These are phyloP conservation scores for Pterothamnion heteromorphum DNA, from an alignment of 31 red algal species.

Conservation along the genomic window DNA sequence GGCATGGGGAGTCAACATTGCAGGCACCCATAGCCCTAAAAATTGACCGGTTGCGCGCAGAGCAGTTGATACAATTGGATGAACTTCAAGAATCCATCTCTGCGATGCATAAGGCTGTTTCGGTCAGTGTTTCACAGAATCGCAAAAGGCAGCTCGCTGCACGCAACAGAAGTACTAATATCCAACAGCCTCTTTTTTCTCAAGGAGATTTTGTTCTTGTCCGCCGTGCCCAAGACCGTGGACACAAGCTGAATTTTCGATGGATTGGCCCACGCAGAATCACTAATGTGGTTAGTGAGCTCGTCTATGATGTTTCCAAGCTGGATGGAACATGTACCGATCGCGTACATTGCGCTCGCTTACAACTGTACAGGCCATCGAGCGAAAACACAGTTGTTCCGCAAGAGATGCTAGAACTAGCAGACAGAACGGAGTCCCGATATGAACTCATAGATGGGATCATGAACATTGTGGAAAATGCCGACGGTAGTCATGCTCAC, in stretches of 20 bases:
- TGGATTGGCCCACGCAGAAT: slow-evolving; percentile 44
- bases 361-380: not conserved
- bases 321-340: not conserved
- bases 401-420: slow-evolving; percentile 36
- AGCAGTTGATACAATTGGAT: not conserved
- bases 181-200: not conserved
- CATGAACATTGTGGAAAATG: slow-evolving; percentile 32
- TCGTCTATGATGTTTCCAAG: not conserved
- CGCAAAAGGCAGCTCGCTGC: not conserved
- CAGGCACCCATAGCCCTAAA: not conserved
- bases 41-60: not conserved
- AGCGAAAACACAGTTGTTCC: not conserved
- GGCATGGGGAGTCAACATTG: not conserved
- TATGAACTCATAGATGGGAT: slow-evolving; percentile 38
- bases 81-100: not conserved
- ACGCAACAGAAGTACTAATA: not conserved
- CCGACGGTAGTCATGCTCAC: slow-evolving; percentile 20
- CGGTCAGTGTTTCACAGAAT: not conserved
- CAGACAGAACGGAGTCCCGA: slow-evolving; percentile 26
- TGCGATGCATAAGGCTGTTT: not conserved
- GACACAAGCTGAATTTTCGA: slow-evolving; percentile 42
- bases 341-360: not conserved
- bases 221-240: slow-evolving; percentile 22
- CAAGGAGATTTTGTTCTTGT: slow-evolving; percentile 49
- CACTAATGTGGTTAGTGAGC: not conserved